Conservation (phyloP, 768 basidiomycete genomes). For the Suillus plorans region DNA sequence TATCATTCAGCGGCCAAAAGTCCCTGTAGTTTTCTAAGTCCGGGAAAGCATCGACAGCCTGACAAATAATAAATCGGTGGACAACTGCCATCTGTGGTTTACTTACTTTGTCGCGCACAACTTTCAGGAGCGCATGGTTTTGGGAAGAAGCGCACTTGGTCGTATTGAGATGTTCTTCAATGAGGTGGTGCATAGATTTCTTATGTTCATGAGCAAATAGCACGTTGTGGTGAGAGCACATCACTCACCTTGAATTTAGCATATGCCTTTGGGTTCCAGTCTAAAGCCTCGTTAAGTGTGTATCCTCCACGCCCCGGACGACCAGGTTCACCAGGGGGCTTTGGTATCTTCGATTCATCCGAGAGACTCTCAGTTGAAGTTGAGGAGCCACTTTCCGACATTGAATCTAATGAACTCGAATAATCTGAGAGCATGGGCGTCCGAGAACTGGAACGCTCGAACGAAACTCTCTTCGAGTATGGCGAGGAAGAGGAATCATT, state of each 20-base stretch:
- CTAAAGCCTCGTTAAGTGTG: constrained; percentile 18
- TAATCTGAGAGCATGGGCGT: no score
- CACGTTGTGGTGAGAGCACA: no score
- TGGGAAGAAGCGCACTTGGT: constrained; percentile 12
- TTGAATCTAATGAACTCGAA: no score
- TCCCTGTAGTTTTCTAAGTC: constrained; percentile 12
- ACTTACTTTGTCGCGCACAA: not conserved
- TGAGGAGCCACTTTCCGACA: not conserved
- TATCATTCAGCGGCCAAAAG: constrained; percentile 11
- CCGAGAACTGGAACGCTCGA: no score
- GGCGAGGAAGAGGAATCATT: no score
- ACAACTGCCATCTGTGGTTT: no score
- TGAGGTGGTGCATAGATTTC: constrained; percentile 2
- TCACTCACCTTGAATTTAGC: no score
- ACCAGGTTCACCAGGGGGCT: constrained; percentile 24
- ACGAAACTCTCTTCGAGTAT: no score
- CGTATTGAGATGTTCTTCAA: constrained; percentile 6
- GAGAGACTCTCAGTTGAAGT: not conserved
- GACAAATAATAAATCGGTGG: not conserved
- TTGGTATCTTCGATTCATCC: constrained; percentile 21
- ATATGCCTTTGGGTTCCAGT: constrained; percentile 19
- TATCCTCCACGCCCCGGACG: constrained; percentile 25
- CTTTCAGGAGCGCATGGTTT: not conserved
- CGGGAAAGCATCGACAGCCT: constrained; percentile 2
- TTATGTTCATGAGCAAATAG: not conserved